Evolutionary conservation across 2,329 filamentous ascomycete species (phyloP).

Genomic region (Ceratocystis destructans): DNA sequence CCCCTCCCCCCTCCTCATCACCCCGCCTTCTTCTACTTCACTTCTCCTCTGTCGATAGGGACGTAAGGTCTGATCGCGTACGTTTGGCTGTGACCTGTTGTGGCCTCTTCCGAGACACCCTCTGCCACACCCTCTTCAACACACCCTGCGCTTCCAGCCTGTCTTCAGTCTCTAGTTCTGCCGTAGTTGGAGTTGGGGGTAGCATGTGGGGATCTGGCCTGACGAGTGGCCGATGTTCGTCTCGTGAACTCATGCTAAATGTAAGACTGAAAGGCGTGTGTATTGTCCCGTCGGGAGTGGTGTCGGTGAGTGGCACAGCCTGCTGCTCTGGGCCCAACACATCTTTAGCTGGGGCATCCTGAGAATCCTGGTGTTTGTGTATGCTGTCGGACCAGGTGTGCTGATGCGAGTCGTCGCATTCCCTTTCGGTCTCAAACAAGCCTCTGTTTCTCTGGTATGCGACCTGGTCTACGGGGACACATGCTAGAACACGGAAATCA

Average conservation of each 20-base stretch:
- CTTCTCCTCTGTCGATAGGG: neutral
- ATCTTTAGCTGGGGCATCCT: neutral
- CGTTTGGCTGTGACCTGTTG: neutral
- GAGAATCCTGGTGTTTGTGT: neutral
- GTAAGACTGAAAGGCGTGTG: neutral
- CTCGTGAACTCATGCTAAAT: neutral
- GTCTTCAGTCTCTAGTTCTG: neutral
- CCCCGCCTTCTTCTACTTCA: neutral
- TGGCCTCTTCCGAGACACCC: neutral
- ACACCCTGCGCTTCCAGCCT: neutral
- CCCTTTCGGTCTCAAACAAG: neutral
- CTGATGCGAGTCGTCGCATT: neutral
- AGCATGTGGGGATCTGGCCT: neutral
- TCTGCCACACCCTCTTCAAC: neutral
- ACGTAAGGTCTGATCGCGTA: neutral
- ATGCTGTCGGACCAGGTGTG: neutral
- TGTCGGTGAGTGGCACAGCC: neutral
- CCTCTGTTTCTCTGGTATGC: constrained; percentile 1
- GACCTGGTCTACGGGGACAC: constrained; percentile 2
- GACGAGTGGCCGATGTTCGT: neutral
- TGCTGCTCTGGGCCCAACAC: neutral
- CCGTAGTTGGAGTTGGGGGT: neutral
- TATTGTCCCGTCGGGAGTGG: neutral
- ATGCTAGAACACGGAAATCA: neutral
- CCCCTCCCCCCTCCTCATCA: neutral